phyloP scores from a whole-genome alignment of 768 basidiomycete species.

The Exidia glandulosa region DNA sequence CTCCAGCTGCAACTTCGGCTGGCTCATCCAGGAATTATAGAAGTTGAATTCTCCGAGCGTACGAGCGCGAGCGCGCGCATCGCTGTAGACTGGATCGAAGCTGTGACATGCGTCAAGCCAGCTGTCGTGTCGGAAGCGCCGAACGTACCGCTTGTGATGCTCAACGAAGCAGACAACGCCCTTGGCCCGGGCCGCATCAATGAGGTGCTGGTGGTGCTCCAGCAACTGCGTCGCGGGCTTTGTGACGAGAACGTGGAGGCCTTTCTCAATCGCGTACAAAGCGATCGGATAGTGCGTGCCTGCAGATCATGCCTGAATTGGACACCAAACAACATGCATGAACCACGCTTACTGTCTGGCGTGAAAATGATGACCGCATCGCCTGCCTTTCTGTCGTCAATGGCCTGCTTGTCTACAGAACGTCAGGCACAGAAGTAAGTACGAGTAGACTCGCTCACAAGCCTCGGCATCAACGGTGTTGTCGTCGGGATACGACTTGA shows the following conservation, averaged over 20 bases:
- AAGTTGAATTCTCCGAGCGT: constrained; percentile 87
- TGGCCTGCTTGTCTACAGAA: constrained; percentile 61
- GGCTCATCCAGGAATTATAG: constrained; percentile 96
- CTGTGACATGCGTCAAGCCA: constrained; percentile 20
- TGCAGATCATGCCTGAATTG: constrained; percentile 17
- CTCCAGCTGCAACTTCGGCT: constrained; percentile 88
- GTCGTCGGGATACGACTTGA: constrained; percentile 69
- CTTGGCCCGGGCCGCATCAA: constrained; percentile 65
- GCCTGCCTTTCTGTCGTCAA: constrained; percentile 64
- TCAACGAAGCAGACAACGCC: constrained; percentile 89
- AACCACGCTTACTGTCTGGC: constrained; percentile 56
- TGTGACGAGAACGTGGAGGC: constrained; percentile 82
- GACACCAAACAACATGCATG: not conserved
- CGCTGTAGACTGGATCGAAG: constrained; percentile 87
- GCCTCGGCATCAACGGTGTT: constrained; percentile 63
- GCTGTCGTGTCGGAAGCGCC: not conserved
- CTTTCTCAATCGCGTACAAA: constrained; percentile 73
- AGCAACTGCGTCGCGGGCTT: constrained; percentile 87
- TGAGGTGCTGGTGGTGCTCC: constrained; percentile 68
- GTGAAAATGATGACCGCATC: constrained; percentile 92
- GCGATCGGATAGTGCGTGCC: constrained; percentile 80
- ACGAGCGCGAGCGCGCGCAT: constrained; percentile 69
- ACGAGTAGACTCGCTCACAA: constrained; percentile 41
- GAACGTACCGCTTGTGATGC: constrained; percentile 70
- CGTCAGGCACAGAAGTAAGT: constrained; percentile 2